phyloP scores from a whole-genome alignment of 257 asterid genomes.

The Gynochthodes officinalis region DNA sequence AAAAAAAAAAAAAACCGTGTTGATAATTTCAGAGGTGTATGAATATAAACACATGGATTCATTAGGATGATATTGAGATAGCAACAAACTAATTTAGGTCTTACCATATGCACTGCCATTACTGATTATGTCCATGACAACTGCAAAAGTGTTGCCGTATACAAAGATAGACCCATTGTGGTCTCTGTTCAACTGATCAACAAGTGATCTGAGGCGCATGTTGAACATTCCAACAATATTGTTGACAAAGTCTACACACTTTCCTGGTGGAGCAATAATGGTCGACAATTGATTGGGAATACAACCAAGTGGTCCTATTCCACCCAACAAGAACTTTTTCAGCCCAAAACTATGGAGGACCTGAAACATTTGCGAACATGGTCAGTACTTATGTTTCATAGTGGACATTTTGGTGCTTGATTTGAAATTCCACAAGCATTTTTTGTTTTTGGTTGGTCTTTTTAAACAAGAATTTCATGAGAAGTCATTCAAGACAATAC shows the following conservation, averaged over 20 bases:
- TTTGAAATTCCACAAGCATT: background rate
- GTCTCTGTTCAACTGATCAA: slow-evolving; percentile 49
- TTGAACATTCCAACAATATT: slow-evolving; percentile 45
- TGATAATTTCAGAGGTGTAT: too few species aligned
- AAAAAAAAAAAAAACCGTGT: too few species aligned
- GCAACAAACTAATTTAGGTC: background rate
- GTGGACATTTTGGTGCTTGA: background rate
- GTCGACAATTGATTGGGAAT: slow-evolving; percentile 66
- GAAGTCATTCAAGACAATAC: too few species aligned
- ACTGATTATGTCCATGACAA: slow-evolving; percentile 42
- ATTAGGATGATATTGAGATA: too few species aligned
- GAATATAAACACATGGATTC: too few species aligned
- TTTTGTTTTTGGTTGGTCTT: too few species aligned
- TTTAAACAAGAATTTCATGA: too few species aligned
- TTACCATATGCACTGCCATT: slow-evolving; percentile 56
- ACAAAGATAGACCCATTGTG: slow-evolving; percentile 40
- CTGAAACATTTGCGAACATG: slow-evolving; percentile 18
- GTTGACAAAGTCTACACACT: slow-evolving; percentile 48
- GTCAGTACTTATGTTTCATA: background rate
- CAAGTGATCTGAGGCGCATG: slow-evolving; percentile 35
- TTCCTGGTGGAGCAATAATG: slow-evolving; percentile 37
- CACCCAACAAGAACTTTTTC: slow-evolving; percentile 54
- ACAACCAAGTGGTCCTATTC: slow-evolving; percentile 80
- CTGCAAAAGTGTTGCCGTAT: slow-evolving; percentile 61
- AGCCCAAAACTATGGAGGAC: slow-evolving; percentile 54